Conservation (phyloP, 78 protist species). For the Monocercomonoides exilis region DNA sequence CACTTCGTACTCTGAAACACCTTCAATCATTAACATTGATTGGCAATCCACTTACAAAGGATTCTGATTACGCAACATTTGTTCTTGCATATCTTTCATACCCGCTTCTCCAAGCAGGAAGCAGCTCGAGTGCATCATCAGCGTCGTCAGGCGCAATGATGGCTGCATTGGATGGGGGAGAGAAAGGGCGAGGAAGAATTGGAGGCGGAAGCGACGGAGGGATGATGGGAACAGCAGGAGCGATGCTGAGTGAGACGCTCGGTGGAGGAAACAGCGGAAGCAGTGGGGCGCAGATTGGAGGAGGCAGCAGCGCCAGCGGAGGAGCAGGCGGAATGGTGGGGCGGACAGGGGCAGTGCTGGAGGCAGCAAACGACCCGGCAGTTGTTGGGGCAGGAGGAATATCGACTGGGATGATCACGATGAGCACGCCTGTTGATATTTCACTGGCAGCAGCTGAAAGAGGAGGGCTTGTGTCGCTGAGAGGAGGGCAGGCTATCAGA, state of each 20-base stretch:
- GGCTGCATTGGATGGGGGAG: too few relatives aligned
- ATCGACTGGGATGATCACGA: neutral
- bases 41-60: neutral
- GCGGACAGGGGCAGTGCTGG: neutral
- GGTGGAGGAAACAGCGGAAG: too few relatives aligned
- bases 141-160: too few relatives aligned
- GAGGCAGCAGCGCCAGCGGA: too few relatives aligned
- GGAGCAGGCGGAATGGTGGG: neutral
- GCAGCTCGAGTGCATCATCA: neutral
- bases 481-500: neutral
- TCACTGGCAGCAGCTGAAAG: neutral
- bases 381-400: neutral
- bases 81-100: neutral
- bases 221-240: neutral
- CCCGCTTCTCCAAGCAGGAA: neutral
- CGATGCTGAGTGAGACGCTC: neutral
- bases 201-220: neutral
- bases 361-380: neutral
- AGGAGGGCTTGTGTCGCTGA: neutral
- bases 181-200: too few relatives aligned
- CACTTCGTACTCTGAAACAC: neutral
- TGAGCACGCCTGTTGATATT: neutral
- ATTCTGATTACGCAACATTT: neutral
- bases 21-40: neutral
- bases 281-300: too few relatives aligned